phyloP scores from a whole-genome alignment of 169 alveolate genomes.

The Eimeria sp. region DNA sequence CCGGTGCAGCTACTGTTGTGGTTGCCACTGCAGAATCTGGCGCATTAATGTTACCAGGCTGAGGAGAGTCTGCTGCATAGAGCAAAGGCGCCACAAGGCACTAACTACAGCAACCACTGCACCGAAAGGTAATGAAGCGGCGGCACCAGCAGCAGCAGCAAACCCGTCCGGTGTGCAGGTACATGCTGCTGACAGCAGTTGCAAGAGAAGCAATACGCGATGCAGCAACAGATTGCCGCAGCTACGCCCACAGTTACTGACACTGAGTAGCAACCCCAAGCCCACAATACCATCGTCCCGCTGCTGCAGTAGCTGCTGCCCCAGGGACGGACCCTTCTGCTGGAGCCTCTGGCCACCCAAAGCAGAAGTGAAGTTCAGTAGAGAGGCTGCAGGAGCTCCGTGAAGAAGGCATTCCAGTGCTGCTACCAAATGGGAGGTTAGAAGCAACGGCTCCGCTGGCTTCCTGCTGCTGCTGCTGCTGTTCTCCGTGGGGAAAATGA shows the following conservation, averaged over 20 bases:
- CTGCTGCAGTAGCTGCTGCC: constrained; percentile 70
- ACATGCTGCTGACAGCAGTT: constrained; percentile 72
- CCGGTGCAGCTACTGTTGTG: neutral
- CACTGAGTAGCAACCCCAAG: constrained; percentile 43
- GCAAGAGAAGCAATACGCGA: constrained; percentile 72
- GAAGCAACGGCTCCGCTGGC: constrained; percentile 24
- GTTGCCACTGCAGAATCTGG: neutral
- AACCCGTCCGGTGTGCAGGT: constrained; percentile 69
- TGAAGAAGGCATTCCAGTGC: constrained; percentile 66
- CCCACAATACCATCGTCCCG: constrained; percentile 44
- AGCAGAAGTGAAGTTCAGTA: constrained; percentile 36
- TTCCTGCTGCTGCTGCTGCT: constrained; percentile 12
- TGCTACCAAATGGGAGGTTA: constrained; percentile 9
- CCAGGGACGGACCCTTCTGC: constrained; percentile 19
- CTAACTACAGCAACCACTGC: constrained; percentile 75
- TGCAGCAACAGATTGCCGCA: constrained; percentile 75
- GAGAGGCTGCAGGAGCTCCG: constrained; percentile 68
- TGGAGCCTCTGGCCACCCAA: constrained; percentile 59
- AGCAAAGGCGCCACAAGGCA: constrained; percentile 73
- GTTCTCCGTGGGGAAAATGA: constrained; percentile 16
- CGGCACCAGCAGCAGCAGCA: constrained; percentile 66
- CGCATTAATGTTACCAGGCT: constrained; percentile 36
- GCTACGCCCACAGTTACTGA: constrained; percentile 10
- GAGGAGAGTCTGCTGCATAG: constrained; percentile 52
- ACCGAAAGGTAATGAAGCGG: constrained; percentile 49